These are phyloP conservation scores for Nicotiana otophora DNA, from an alignment of 257 asterid genomes.

Conservation along the genomic window DNA sequence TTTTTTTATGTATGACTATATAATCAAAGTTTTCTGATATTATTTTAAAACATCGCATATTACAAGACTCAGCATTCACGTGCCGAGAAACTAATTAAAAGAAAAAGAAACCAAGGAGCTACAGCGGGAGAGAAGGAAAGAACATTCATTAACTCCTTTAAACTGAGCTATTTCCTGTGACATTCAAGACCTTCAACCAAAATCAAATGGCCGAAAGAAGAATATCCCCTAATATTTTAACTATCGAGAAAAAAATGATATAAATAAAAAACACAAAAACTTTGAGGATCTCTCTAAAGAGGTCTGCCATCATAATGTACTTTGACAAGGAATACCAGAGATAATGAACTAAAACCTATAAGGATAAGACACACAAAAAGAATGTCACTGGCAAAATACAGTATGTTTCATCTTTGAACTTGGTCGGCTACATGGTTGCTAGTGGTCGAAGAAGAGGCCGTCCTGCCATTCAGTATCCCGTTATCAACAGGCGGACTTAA, in stretches of 20 bases:
- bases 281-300: constrained; percentile 23
- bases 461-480: constrained; percentile 53
- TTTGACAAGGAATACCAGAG: constrained; percentile 26
- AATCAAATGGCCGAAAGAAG: not conserved
- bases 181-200: constrained; percentile 3
- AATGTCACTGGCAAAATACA: constrained; percentile 10
- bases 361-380: constrained; percentile 38
- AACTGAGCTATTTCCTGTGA: constrained; percentile 4
- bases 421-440: constrained; percentile 73
- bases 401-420: constrained; percentile 52
- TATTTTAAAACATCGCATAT: no score
- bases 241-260: constrained; percentile 1
- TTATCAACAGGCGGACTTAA: constrained; percentile 63
- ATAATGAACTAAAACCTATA: constrained; percentile 51
- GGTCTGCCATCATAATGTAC: constrained; percentile 27
- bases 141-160: not conserved
- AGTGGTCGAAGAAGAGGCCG: constrained; percentile 60
- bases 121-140: not conserved
- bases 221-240: not conserved
- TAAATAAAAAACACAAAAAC: constrained; percentile 17
- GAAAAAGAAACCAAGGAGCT: not conserved
- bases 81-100: not conserved
- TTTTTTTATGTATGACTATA: no score
- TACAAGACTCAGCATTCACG: no score
- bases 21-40: no score